Evolutionary conservation across 2,329 filamentous ascomycete genomes (phyloP).

Genomic region (Aspergillus chevalieri): DNA sequence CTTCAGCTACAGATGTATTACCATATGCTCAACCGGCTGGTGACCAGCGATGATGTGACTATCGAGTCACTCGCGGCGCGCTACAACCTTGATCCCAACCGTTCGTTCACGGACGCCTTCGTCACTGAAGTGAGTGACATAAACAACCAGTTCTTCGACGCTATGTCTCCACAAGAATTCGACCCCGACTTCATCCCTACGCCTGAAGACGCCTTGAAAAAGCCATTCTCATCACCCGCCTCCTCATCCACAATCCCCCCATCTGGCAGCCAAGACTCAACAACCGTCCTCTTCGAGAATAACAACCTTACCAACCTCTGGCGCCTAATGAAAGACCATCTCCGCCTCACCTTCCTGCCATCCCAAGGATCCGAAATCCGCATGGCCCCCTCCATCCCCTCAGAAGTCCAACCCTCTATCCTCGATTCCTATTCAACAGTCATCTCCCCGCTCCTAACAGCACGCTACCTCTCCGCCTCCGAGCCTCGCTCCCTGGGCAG

Average conservation of each 20-base stretch:
- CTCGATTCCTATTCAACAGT: conserved; percentile 34
- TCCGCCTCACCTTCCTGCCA: conserved; percentile 46
- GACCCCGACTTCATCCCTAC: conserved; percentile 21
- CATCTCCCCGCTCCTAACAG: conserved; percentile 41
- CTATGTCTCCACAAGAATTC: conserved; percentile 26
- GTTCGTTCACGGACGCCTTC: conserved; percentile 70
- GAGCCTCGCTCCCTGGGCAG: conserved; percentile 43
- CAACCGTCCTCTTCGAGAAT: conserved; percentile 51
- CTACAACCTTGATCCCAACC: conserved; percentile 61
- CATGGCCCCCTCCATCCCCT: conserved; percentile 25
- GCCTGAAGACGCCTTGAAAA: conserved; percentile 14
- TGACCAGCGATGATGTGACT: conserved; percentile 61
- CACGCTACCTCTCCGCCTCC: conserved; percentile 36
- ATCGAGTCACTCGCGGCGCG: conserved; percentile 63
- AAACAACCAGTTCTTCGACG: conserved; percentile 60
- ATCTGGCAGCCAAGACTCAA: conserved; percentile 37
- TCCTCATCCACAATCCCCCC: conserved; percentile 13
- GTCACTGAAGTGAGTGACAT: conserved; percentile 66
- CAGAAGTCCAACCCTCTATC: conserved; percentile 26
- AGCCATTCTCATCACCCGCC: conserved; percentile 5
- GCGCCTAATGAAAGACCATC: conserved; percentile 57
- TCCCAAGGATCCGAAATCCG: conserved; percentile 4
- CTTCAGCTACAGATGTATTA: conserved; percentile 91
- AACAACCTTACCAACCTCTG: conserved; percentile 57
- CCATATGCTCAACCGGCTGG: conserved; percentile 68